Base-by-base conservation (phyloP, 1,284 basidiomycete species). In the Porodaedalea pini region DNA sequence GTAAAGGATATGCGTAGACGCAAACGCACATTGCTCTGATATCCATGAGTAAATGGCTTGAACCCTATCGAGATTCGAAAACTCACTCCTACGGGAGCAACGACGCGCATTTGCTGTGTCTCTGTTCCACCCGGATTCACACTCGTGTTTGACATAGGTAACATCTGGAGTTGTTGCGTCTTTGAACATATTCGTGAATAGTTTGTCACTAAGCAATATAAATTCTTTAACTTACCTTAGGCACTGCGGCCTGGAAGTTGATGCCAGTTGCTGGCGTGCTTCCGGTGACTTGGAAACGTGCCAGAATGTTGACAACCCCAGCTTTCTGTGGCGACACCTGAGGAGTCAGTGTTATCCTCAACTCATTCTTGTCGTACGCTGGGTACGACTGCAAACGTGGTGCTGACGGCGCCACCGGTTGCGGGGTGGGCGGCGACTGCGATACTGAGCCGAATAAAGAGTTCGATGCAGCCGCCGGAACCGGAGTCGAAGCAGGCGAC, bases 81-180 rank as follows among this genome's bases (percentile, higher is more conserved):
- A 83, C 92, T 75, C 67, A 95, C 94, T 27, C 93, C 94, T 3
- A 80, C 80, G 5, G 93, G 93, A 6, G 91, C 93, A 52, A 94
- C 81, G 29, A 99, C 85, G 8, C 94, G 82, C 87, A 99, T 88
- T 67, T 96, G 93, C 71, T 99, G 97, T 15, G 94, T 97, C 73
- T 98, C 96, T 17, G 83, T 82, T 7, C 83, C 74, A 1, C 93
- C 94, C 0, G 93, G 88, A 13, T 72, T 75, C 23, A 99, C 78
- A 54, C 85, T 86, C 8, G 88, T 74, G 70, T 88, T 94, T 6
- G 93, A 94, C 86, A 99, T 98, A 4, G 96, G 92, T 59, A 94
- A 81, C 96, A 99, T 99, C 70, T 98, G 95, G 58, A 99, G 72
- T 70, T 98, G 95, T 75, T 98, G 96, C 0, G 94, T 94, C 94